These are phyloP conservation scores for Firmiana major DNA, from an alignment of 345 rosid genomes.

Conservation along the genomic window DNA sequence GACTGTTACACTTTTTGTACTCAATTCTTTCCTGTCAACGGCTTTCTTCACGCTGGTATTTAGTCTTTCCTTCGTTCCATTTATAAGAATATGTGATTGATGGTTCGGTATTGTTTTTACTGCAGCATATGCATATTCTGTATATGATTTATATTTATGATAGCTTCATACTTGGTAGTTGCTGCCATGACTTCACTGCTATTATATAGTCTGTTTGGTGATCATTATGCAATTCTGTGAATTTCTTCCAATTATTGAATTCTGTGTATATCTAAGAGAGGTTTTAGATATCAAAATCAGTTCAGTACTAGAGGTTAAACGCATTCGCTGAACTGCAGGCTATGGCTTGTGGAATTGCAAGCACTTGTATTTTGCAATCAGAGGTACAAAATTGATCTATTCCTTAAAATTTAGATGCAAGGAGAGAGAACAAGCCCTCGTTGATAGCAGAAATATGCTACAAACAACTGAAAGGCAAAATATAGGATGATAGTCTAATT, in stretches of 20 bases:
- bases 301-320: background rate
- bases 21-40: constrained; percentile 64
- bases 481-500: background rate
- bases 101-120: constrained; percentile 2
- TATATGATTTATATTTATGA: background rate
- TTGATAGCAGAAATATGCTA: background rate
- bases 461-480: background rate
- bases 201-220: background rate
- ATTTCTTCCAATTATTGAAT: background rate
- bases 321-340: no score
- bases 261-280: background rate
- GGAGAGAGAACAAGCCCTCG: background rate
- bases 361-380: background rate
- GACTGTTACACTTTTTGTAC: constrained; percentile 47
- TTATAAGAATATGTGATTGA: background rate
- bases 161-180: background rate
- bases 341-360: background rate
- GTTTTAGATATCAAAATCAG: background rate
- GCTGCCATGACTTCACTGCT: background rate
- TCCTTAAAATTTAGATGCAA: background rate
- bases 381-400: background rate
- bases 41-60: constrained; percentile 84
- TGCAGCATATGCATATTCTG: background rate
- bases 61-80: background rate
- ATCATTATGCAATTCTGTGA: background rate